Evolutionary conservation across 2,329 filamentous ascomycete species (phyloP).

Genomic region (Corinectria fuckeliana): DNA sequence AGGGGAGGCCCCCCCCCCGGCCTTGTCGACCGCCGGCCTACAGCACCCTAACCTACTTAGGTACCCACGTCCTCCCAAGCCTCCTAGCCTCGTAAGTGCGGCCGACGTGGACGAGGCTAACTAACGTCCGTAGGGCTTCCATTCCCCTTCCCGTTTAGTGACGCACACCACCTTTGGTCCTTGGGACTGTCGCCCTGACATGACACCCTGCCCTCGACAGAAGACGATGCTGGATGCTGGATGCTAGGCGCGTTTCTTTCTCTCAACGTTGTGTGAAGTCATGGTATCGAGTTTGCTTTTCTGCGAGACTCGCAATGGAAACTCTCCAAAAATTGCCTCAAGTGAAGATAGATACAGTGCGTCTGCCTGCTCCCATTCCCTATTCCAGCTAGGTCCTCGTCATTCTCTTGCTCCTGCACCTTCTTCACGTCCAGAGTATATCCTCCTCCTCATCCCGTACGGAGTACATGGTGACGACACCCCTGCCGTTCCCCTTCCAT

Average conservation of each 20-base stretch:
- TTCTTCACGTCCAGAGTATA: neutral
- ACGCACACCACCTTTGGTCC: constrained; percentile 1
- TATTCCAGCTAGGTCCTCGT: neutral
- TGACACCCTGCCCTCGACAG: neutral
- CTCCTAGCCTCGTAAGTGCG: constrained; percentile 1
- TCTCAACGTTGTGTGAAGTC: constrained; percentile 2
- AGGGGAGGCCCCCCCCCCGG: constrained; percentile 1
- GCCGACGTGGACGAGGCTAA: constrained; percentile 16
- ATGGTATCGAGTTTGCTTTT: constrained; percentile 12
- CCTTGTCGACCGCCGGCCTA: constrained; percentile 6
- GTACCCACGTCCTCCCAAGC: neutral
- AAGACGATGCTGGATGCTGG: neutral
- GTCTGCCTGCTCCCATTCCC: neutral
- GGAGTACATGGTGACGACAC: constrained; percentile 3
- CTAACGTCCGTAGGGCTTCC: constrained; percentile 18
- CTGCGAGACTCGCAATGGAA: neutral
- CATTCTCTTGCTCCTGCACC: neutral
- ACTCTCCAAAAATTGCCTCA: neutral
- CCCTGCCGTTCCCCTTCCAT: constrained; percentile 11
- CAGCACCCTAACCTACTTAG: too few species aligned
- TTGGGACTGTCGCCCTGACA: constrained; percentile 5
- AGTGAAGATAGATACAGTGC: constrained; percentile 14
- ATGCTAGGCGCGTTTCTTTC: neutral
- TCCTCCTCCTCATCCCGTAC: neutral
- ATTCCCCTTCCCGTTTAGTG: constrained; percentile 15